phyloP scores from a whole-genome alignment of 352 stramenopile species.

The Hyaloperonospora brassicae region DNA sequence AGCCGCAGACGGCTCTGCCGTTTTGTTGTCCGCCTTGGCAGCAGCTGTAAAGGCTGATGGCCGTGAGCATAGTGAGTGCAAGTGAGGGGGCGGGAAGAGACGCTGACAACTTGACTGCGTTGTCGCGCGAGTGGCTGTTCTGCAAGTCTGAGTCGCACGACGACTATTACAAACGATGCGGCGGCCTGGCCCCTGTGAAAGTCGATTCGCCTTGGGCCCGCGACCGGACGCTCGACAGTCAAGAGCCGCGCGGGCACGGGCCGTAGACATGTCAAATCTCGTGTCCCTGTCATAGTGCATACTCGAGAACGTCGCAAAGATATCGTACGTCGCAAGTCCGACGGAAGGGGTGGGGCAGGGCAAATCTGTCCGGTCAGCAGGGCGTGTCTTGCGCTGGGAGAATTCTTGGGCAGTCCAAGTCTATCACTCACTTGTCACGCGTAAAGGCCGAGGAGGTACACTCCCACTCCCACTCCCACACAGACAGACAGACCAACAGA shows the following conservation, averaged over 20 bases:
- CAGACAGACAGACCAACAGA: not conserved
- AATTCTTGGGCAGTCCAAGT: conserved; percentile 20
- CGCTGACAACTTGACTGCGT: conserved; percentile 27
- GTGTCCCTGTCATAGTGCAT: not conserved
- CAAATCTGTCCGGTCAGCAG: conserved; percentile 33
- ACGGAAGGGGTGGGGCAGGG: conserved; percentile 7
- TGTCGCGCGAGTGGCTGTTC: conserved; percentile 17
- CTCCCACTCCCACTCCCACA: not conserved
- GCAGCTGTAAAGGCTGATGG: conserved; percentile 17
- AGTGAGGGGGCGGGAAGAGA: conserved; percentile 14
- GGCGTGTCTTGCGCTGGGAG: conserved; percentile 10
- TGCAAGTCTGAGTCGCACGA: conserved; percentile 21
- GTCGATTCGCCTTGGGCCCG: too few relatives aligned
- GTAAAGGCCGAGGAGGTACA: not conserved
- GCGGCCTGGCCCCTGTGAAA: too few relatives aligned
- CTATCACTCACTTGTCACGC: conserved; percentile 5
- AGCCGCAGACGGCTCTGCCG: too few relatives aligned
- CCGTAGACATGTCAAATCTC: too few relatives aligned
- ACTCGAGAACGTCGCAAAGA: not conserved
- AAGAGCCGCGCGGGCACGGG: not conserved
- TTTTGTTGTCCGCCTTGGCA: conserved; percentile 1
- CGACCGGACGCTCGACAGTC: not conserved
- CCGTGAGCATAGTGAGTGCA: conserved; percentile 9
- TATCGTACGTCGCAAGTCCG: not conserved
- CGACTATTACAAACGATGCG: conserved; percentile 2